These are phyloP conservation scores for Garcia nutans DNA, from an alignment of 345 rosid species.

Conservation along the genomic window DNA sequence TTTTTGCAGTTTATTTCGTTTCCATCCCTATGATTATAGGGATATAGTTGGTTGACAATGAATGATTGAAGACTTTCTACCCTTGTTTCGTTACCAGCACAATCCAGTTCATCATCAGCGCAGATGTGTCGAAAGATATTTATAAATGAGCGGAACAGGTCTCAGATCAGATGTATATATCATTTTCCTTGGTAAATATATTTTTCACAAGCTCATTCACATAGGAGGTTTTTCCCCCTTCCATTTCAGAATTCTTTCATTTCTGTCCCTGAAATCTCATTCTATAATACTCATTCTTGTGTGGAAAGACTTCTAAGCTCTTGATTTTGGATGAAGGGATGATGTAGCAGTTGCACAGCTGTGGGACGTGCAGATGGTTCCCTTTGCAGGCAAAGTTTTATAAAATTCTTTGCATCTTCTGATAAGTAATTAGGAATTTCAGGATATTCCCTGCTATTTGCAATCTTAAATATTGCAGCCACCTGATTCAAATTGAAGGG, in stretches of 20 bases:
- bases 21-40: no score
- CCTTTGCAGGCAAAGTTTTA: constrained; percentile 80
- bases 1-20: no score
- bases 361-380: constrained; percentile 78
- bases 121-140: no score
- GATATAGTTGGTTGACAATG: no score
- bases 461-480: constrained; percentile 93
- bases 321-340: constrained; percentile 50
- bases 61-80: no score
- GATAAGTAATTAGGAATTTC: constrained; percentile 85
- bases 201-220: not conserved
- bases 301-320: not conserved
- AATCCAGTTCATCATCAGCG: no score
- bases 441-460: constrained; percentile 83
- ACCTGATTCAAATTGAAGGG: constrained; percentile 53
- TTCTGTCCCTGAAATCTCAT: not conserved
- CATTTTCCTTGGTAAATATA: not conserved
- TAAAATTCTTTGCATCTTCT: constrained; percentile 64
- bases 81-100: no score
- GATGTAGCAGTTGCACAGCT: constrained; percentile 66
- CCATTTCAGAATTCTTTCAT: not conserved
- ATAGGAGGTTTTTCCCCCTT: no score
- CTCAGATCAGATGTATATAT: not conserved
- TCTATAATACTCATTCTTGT: not conserved
- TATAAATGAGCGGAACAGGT: no score